These are phyloP conservation scores for Lactifluus pinguis DNA, from an alignment of 768 basidiomycete genomes.

Conservation along the genomic window DNA sequence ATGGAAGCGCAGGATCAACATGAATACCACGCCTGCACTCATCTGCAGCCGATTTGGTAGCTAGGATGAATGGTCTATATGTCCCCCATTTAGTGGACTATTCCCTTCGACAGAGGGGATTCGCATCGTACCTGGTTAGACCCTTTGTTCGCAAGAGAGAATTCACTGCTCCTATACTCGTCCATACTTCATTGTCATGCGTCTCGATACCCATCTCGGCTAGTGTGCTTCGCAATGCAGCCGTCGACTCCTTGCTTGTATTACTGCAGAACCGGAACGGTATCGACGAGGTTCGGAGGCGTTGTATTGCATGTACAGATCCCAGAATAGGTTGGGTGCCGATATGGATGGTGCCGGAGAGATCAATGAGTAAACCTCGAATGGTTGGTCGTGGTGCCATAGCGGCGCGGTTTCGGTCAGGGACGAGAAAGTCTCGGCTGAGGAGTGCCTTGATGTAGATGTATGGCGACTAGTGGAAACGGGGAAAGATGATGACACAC, in stretches of 20 bases:
- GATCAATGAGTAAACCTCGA: conserved; percentile 50
- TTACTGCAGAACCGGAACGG: conserved; percentile 58
- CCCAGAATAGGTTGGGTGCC: conserved; percentile 39
- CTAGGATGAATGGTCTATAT: conserved; percentile 31
- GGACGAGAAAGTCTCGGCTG: not conserved
- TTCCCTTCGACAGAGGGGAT: not conserved
- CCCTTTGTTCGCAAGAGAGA: conserved; percentile 33
- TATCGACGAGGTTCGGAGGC: conserved; percentile 25
- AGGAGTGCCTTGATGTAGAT: no score
- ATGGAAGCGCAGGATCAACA: conserved; percentile 21
- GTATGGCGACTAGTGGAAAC: not conserved
- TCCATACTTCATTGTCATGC: conserved; percentile 42
- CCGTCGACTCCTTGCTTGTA: conserved; percentile 54
- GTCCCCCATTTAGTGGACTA: not conserved
- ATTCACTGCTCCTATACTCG: conserved; percentile 53
- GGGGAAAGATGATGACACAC: not conserved
- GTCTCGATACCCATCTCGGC: conserved; percentile 42
- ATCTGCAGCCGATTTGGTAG: conserved; percentile 24
- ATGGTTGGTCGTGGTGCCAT: conserved; percentile 31
- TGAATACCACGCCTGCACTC: conserved; percentile 21
- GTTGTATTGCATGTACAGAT: conserved; percentile 38
- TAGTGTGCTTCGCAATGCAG: conserved; percentile 36
- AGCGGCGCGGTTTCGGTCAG: not conserved
- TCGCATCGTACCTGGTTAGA: conserved; percentile 32
- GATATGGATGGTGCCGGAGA: conserved; percentile 59